Base-by-base conservation (phyloP, 768 basidiomycete genomes). In the Tulasnella sp. region DNA sequence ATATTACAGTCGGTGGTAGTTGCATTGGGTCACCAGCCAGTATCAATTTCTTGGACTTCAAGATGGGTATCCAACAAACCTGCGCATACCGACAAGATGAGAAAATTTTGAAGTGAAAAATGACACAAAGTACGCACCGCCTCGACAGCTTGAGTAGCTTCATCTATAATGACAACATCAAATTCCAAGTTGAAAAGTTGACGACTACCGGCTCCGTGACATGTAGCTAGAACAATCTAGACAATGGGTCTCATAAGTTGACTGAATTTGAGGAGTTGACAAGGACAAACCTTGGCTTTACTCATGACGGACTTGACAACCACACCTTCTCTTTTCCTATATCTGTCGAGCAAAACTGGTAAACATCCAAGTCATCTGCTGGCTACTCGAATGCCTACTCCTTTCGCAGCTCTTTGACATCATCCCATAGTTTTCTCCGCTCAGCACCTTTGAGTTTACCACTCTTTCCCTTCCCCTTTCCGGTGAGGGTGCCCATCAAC, bases 1-100 rank as follows among this genome's bases (percentile, higher is more conserved):
- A 86, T 25, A 93, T 69, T 41, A 98, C 78, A 0, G 93, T 99
- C 0, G 93, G 93, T 0, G 91, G 91, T 3, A 99, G 72, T 69
- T 98, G 93, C 73, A 89, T 83, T 1, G 91, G 92, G 65, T 96
- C 93, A 0, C 93, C 93, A 1, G 92, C 92, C 22, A 95, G 69
- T 12, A 91, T 83, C 43, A 91, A 68, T 63, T 90, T 93, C 67
- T 80, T 83, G 1, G 79, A 84, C 63, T 92, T 93, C 65, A 92
- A 77, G 49, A 96, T 83, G 0, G 95, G 92, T 28, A 98, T 77
- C 91, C 93, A 96, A 66, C 91, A 96, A 4, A 83, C 82, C 83
- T 83, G 48, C 9, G 33, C 54, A 3, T 31, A 57, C 57, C 54
- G n/a, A n/a, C n/a, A 55, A 34, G 16, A 48, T 28, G 22, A n/a